Evolutionary conservation across 108 stramenopile species (phyloP).

Genomic region (Cyclotella choctawhatcheeana): DNA sequence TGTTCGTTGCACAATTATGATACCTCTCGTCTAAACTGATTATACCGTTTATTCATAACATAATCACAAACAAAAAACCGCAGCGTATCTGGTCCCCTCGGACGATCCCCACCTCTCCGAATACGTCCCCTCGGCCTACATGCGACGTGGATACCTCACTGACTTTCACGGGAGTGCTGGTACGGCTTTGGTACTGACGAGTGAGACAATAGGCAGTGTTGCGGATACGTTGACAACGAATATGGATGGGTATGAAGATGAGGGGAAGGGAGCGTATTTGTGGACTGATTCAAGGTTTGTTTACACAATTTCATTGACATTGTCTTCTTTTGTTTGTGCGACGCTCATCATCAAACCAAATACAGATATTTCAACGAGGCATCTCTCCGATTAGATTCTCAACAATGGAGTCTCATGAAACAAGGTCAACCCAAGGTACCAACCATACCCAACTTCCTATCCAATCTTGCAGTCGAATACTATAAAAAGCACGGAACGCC

Average conservation of each 20-base stretch:
- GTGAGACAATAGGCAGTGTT: not conserved
- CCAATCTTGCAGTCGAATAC: slow-evolving; percentile 51
- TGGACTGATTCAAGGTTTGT: slow-evolving; percentile 93
- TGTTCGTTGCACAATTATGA: no score
- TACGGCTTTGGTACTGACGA: slow-evolving; percentile 82
- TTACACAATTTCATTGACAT: not conserved
- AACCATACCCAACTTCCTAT: slow-evolving; percentile 67
- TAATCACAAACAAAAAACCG: not conserved
- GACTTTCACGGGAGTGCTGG: slow-evolving; percentile 96
- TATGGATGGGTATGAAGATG: slow-evolving; percentile 10
- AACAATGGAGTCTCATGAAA: slow-evolving; percentile 87
- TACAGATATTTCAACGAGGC: slow-evolving; percentile 93
- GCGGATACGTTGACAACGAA: slow-evolving; percentile 9
- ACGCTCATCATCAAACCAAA: not conserved
- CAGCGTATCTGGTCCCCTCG: slow-evolving; percentile 77
- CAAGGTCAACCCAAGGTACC: slow-evolving; percentile 71
- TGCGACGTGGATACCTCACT: slow-evolving; percentile 85
- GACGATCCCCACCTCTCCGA: slow-evolving; percentile 96
- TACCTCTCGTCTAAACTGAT: no score
- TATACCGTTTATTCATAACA: not conserved
- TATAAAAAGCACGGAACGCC: slow-evolving; percentile 40
- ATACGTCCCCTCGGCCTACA: slow-evolving; percentile 93
- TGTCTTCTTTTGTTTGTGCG: no score
- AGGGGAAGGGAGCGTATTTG: slow-evolving; percentile 56
- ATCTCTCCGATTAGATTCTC: slow-evolving; percentile 63